Percentiles rank a stretch among this genome's conserved stretches.
These are phyloP conservation scores for Triticum urartu DNA, from an alignment of 176 grass and related monocot genomes.

Conservation along the genomic window DNA sequence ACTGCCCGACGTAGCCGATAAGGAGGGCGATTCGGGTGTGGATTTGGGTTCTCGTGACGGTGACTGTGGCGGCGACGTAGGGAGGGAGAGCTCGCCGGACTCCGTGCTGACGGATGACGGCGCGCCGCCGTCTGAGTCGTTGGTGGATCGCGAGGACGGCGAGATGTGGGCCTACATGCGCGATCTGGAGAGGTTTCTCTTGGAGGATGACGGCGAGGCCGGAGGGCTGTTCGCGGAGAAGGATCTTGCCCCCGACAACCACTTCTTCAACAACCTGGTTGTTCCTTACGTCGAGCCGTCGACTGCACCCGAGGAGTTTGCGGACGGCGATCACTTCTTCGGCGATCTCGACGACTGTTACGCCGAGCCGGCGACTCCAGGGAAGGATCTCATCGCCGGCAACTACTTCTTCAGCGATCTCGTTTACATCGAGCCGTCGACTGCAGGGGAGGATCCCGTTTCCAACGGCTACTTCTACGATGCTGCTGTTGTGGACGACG, in stretches of 20 bases:
- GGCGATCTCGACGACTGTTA: background rate
- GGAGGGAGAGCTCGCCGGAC: background rate
- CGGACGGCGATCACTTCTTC: background rate
- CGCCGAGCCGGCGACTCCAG: too few relatives aligned
- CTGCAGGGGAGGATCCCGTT: too few relatives aligned
- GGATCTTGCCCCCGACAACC: background rate
- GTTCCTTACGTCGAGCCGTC: too few relatives aligned
- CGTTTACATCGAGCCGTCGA: too few relatives aligned
- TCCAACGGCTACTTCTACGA: background rate
- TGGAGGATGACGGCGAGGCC: background rate
- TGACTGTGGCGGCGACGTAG: background rate
- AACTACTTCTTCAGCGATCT: background rate
- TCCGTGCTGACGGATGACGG: background rate
- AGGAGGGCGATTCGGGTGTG: background rate
- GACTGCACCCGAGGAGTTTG: too few relatives aligned
- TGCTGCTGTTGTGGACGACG: background rate
- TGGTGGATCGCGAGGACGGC: background rate
- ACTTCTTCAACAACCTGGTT: background rate
- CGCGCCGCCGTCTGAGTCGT: background rate
- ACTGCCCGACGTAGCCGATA: background rate
- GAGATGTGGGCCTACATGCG: background rate
- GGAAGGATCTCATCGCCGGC: too few relatives aligned
- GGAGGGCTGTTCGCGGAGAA: background rate
- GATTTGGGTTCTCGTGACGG: too few relatives aligned
- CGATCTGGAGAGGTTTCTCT: conserved; percentile 29